A percentile compares a stretch with the other conserved stretches of the same genome.
These are phyloP conservation scores for Setaria viridis DNA, from an alignment of 202 grass and related monocot genomes.

Conservation along the genomic window DNA sequence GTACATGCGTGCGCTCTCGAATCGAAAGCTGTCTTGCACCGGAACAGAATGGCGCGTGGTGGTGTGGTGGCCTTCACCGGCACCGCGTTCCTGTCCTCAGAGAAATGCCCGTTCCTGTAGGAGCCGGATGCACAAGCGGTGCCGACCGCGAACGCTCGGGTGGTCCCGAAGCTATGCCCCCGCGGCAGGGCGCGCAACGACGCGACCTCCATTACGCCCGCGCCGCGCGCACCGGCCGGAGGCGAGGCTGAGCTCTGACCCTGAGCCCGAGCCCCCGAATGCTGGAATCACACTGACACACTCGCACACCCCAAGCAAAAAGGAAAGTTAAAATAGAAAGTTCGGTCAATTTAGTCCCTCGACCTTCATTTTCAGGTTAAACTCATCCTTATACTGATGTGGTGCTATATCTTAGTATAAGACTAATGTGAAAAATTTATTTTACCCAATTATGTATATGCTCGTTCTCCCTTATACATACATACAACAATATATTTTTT, in stretches of 20 bases:
- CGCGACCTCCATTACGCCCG: background rate
- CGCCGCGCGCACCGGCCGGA: background rate
- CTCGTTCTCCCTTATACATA: no score
- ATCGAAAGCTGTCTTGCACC: constrained; percentile 32
- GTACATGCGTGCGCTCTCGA: background rate
- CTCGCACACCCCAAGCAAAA: background rate
- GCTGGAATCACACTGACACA: constrained; percentile 34
- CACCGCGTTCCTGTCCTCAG: background rate
- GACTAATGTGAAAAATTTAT: no score
- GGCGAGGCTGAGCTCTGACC: no score
- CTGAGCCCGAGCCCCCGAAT: background rate
- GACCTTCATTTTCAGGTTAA: no score
- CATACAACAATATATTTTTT: no score
- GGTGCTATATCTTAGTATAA: no score
- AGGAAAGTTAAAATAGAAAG: background rate
- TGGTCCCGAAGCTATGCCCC: background rate
- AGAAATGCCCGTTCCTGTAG: background rate
- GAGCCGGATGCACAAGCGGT: background rate
- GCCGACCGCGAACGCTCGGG: background rate
- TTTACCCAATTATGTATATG: no score
- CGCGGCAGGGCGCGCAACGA: background rate
- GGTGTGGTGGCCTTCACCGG: background rate
- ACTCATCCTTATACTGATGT: no score
- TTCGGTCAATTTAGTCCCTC: no score
- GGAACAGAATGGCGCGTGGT: background rate